Percentiles rank a stretch among this genome's conserved stretches.
phyloP scores from a whole-genome alignment of 2,329 filamentous ascomycete species.

The Calonectria hawksworthii region DNA sequence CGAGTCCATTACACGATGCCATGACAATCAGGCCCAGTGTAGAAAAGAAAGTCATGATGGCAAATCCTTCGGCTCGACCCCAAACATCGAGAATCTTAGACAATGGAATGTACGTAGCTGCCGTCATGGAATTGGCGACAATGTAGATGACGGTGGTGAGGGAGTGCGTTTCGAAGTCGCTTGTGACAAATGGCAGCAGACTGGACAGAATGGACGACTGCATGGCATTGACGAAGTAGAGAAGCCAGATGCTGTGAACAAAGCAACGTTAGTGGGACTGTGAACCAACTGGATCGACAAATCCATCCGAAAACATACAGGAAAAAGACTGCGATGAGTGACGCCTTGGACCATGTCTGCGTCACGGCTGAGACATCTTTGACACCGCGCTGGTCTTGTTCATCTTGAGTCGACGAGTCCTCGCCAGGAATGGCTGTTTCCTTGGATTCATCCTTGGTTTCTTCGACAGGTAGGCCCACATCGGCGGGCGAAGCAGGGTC shows the following conservation, averaged over 20 bases:
- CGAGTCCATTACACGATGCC: conserved; percentile 63
- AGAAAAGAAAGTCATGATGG: conserved; percentile 63
- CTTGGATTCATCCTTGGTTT: background rate
- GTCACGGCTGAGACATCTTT: conserved; percentile 53
- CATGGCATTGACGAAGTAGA: conserved; percentile 65
- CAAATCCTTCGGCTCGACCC: conserved; percentile 71
- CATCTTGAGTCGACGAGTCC: background rate
- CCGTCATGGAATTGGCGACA: conserved; percentile 66
- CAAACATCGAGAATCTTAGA: conserved; percentile 74
- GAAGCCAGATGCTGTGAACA: conserved; percentile 54
- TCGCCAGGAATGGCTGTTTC: background rate
- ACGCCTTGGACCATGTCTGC: conserved; percentile 51
- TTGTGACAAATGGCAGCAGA: conserved; percentile 62
- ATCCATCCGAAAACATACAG: conserved; percentile 23
- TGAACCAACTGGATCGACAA: background rate
- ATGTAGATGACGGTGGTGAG: conserved; percentile 66
- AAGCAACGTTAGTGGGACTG: background rate
- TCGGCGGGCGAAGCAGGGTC: background rate
- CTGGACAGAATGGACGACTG: conserved; percentile 58
- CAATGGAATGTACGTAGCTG: conserved; percentile 72
- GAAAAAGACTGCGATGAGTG: conserved; percentile 52
- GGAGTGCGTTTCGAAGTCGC: conserved; percentile 65
- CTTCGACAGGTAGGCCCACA: background rate
- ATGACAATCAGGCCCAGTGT: conserved; percentile 69
- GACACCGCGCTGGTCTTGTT: conserved; percentile 45